These are phyloP conservation scores for Lactarius indigo DNA, from an alignment of 768 basidiomycete genomes.

Conservation along the genomic window DNA sequence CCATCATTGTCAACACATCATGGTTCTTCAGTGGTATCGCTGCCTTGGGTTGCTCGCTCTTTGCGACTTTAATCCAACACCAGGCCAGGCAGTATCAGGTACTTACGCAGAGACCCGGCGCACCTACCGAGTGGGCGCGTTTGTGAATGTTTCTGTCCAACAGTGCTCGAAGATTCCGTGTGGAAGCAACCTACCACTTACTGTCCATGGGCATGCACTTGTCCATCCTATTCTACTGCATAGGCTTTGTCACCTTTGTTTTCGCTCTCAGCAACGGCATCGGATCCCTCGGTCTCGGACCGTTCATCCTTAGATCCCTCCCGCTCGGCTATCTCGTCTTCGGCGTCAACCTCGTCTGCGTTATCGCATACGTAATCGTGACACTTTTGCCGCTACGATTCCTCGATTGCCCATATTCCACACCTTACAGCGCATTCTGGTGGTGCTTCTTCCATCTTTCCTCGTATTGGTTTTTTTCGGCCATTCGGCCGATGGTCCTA, in stretches of 20 bases:
- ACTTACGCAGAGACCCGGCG: not conserved
- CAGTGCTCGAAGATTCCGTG: not conserved
- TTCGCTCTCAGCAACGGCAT: no score
- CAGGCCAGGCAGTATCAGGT: not conserved
- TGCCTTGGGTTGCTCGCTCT: constrained; percentile 5
- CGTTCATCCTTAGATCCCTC: no score
- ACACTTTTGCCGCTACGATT: no score
- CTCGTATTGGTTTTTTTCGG: no score
- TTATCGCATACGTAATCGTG: no score
- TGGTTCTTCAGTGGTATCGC: constrained; percentile 17
- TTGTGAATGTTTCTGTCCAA: not conserved
- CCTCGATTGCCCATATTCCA: no score
- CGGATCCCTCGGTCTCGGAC: not conserved
- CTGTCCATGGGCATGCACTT: not conserved
- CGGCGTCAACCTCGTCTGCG: no score
- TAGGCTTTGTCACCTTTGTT: not conserved
- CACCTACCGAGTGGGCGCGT: not conserved
- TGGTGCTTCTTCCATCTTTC: no score
- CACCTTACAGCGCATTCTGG: no score
- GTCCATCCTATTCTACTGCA: constrained; percentile 7
- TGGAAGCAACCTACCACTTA: not conserved
- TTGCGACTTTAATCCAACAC: constrained; percentile 13
- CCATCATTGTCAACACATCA: not conserved
- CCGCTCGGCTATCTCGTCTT: no score
- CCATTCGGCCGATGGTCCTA: no score